These are phyloP conservation scores for Phialophora chinensis DNA, from an alignment of 2,329 filamentous ascomycete genomes.

Conservation along the genomic window DNA sequence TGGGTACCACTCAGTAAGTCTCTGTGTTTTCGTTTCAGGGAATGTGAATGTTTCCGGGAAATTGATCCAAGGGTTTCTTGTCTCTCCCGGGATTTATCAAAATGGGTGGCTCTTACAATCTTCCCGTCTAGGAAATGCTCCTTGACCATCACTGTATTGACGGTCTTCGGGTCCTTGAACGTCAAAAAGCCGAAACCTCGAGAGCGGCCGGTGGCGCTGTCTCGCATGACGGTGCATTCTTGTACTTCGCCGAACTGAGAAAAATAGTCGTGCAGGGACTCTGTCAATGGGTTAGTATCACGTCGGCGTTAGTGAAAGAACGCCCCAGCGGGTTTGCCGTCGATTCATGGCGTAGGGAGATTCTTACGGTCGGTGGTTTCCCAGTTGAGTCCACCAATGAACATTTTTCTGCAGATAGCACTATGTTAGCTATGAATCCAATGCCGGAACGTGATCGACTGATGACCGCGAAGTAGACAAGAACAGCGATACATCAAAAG, in stretches of 20 bases:
- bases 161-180: conserved; percentile 95
- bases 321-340: conserved; percentile 1
- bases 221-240: conserved; percentile 99
- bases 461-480: not conserved
- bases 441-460: not conserved
- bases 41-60: conserved; percentile 9
- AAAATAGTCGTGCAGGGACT: conserved; percentile 96
- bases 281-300: conserved; percentile 55
- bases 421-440: conserved; percentile 43
- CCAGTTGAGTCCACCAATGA: conserved; percentile 98
- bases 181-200: conserved; percentile 97
- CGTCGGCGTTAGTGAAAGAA: not conserved
- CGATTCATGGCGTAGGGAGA: conserved; percentile 15
- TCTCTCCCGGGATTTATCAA: conserved; percentile 37
- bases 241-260: conserved; percentile 96
- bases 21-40: conserved; percentile 20
- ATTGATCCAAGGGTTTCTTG: conserved; percentile 33
- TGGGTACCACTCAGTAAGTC: conserved; percentile 50
- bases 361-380: conserved; percentile 95
- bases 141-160: conserved; percentile 99
- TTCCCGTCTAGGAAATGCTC: conserved; percentile 98
- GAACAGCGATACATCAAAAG: not conserved
- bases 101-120: conserved; percentile 70
- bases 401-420: conserved; percentile 83
- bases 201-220: conserved; percentile 89